Conservation (phyloP, 2,329 filamentous ascomycete genomes). For the Dothideomycetidae sp. region DNA sequence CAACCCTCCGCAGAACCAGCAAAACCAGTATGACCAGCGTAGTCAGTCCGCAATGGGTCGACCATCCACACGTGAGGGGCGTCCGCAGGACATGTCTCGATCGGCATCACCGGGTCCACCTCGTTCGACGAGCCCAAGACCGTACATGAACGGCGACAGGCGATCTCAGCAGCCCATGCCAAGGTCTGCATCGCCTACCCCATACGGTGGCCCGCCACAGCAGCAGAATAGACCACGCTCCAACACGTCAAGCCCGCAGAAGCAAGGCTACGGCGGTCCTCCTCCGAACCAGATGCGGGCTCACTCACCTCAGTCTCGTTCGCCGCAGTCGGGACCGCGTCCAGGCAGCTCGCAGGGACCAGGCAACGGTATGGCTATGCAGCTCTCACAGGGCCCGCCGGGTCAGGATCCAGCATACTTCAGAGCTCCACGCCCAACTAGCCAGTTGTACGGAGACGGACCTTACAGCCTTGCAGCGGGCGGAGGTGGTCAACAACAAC, state of each 20-base stretch:
- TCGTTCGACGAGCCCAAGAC: conserved; percentile 43
- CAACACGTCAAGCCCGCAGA: conserved; percentile 29
- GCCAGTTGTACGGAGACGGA: conserved; percentile 29
- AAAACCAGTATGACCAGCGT: conserved; percentile 10
- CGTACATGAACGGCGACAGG: conserved; percentile 32
- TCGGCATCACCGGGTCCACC: conserved; percentile 54
- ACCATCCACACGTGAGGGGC: conserved; percentile 44
- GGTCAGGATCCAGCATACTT: conserved; percentile 21
- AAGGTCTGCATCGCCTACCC: conserved; percentile 48
- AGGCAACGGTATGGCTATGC: conserved; percentile 29
- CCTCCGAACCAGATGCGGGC: background rate
- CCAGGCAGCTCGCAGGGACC: conserved; percentile 21
- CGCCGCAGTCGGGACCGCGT: background rate
- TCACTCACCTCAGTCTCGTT: background rate
- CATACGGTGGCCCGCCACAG: conserved; percentile 36
- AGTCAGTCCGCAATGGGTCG: conserved; percentile 27
- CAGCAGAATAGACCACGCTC: conserved; percentile 21
- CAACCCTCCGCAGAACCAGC: conserved; percentile 17
- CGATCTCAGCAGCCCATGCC: conserved; percentile 24
- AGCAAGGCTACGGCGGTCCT: conserved; percentile 13
- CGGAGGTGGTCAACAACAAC: conserved; percentile 13
- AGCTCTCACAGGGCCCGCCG: conserved; percentile 29
- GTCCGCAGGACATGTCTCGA: conserved; percentile 29
- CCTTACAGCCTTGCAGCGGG: conserved; percentile 14
- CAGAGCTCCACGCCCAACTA: conserved; percentile 24